These are phyloP conservation scores for Solanum clarkiae DNA, from an alignment of 257 asterid species.

Conservation along the genomic window DNA sequence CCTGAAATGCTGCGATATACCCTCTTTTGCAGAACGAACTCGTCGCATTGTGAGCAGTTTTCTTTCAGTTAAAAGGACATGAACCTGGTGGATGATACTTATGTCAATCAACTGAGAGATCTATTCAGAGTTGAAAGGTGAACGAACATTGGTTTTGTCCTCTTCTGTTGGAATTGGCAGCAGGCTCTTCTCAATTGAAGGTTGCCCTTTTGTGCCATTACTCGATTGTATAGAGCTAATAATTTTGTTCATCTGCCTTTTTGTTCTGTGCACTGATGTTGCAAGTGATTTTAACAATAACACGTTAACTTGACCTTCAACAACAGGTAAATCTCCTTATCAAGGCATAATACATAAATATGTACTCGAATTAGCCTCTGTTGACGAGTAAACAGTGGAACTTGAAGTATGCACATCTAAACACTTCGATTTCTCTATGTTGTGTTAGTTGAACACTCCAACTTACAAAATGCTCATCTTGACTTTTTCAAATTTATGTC, in stretches of 20 bases:
- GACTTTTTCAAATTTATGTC: not conserved
- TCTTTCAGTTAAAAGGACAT: not conserved
- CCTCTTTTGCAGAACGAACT: not conserved
- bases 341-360: not conserved
- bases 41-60: not conserved
- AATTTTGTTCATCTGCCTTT: not conserved
- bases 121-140: not conserved
- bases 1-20: not conserved
- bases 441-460: not conserved
- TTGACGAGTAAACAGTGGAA: not conserved
- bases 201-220: not conserved
- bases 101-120: not conserved
- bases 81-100: not conserved
- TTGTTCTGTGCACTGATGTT: not conserved
- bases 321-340: not conserved
- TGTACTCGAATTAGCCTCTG: no score
- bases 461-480: not conserved
- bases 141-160: not conserved
- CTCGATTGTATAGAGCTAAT: not conserved
- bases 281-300: not conserved
- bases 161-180: not conserved
- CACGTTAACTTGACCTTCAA: not conserved
- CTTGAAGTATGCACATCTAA: not conserved
- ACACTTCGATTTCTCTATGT: not conserved
- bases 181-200: not conserved